Evolutionary conservation across 306 rosid genomes (phyloP), one percentile per base, ranked within the genome.

Genomic region (Prunus mongolica): DNA sequence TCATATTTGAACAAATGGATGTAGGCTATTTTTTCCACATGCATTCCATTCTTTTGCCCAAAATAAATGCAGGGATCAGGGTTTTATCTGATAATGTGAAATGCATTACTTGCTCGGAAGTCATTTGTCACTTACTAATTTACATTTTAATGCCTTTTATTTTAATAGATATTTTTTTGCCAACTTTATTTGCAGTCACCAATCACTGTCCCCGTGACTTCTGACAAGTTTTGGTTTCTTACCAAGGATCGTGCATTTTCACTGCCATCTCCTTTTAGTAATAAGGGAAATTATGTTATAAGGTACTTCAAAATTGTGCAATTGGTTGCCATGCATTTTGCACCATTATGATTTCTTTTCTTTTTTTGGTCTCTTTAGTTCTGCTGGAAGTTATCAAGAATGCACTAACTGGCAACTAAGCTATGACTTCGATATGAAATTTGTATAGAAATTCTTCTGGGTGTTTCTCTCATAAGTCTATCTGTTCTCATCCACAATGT

Each of bases 211-310:
- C 97, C 93, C 60, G 98, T 94, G 71, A 79, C 98, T 68, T 88
- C 93, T 78, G 98, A 94, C 77, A 86, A 89, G 79, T 94, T 94
- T 89, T 92, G 87, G 96, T 86, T 89, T 85, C 91, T 94, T 74
- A 91, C 98, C 51, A 91, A 90, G 88, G 72, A 79, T 66, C 95
- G 76, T 56, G 93, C 97, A 52, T 69, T 91, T 79, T 89, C 96
- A 63, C 88, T 94, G 74, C 98, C 97, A 2, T 78, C 66, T 78
- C 98, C 98, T 69, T 90, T 94, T 76, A 62, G 77, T 73, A 94
- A 91, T 71, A 62, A 83, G 80, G 98, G 98, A 84, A 94, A 90
- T 84, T 94, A 87, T 78, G 95, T 94, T 61, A 94, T 94, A 86
- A 91, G 98, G 98, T 93, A 82, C 78, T 38, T 49, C 32, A 46